Base-by-base conservation (phyloP, 2,329 filamentous ascomycete species). In the Aspergillus udagawae region DNA sequence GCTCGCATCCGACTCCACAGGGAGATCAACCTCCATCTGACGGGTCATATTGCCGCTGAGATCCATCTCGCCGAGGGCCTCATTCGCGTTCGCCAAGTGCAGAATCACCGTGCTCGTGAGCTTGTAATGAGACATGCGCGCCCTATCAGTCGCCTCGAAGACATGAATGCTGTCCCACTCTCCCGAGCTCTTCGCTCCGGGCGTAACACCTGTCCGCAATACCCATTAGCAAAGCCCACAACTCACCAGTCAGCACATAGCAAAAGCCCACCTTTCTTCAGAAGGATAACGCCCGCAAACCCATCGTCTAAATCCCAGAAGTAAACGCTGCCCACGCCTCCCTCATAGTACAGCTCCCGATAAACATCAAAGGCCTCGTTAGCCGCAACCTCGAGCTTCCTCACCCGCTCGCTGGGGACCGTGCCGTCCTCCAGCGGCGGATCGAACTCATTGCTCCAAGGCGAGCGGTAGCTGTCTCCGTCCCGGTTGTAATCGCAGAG, bases 401-500 rank as follows among this genome's bases (percentile, higher is more conserved):
- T 83, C 67, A 97, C 91, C 56, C 92, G 82, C 75, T 97, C 94
- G 68, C 89, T 93, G 0, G 93, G 93, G 12, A 95, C 86, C 1
- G 92, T 91, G 1, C 91, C 91, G 71, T 96, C 92, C 51, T 90
- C 88, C 59, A 96, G 83, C 14, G 92, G 89, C 20, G 93, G 94
- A 73, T 97, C 92, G 75, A 99, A 99, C 77, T 96, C 90, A 79
- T 97, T 97, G 79, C 89, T 94, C 94, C 94, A 99, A n/a, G 94
- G 94, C 64, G 91, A 96, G 61, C 94, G 89, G 83, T 96, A 96
- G 78, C 90, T 95, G 79, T 97, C 93, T 61, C 94, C 94, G 77
- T 99, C 94, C 63, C 94, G 92, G 83, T 99, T 99, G 84, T 99
- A 99, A 83, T 99, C 94, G 82, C 94, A 99, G 70, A 97, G 89